A percentile compares a stretch with the other conserved stretches of the same genome.
Conservation (phyloP, 352 stramenopile genomes). For the Phytophthora sp. region DNA sequence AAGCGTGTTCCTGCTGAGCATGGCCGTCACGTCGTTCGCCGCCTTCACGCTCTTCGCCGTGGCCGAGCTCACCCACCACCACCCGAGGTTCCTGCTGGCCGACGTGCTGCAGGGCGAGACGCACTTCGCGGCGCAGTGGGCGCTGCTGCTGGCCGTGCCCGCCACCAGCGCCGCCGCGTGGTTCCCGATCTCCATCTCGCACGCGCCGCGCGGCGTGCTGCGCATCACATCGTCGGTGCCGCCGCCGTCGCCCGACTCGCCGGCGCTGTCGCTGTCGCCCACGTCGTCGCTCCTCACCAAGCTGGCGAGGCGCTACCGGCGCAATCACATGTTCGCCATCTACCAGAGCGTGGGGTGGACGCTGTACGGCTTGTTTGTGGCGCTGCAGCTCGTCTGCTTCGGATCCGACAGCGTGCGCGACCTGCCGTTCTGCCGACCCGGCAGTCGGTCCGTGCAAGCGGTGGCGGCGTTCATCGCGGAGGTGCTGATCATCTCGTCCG, state of each 20-base stretch:
- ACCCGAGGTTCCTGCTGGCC: conserved; percentile 41
- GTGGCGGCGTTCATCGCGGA: conserved; percentile 75
- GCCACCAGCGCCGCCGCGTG: conserved; percentile 65
- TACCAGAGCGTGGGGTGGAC: conserved; percentile 71
- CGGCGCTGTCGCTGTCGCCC: conserved; percentile 20
- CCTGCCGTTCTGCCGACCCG: conserved; percentile 49
- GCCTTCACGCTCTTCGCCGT: conserved; percentile 72
- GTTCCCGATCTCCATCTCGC: conserved; percentile 61
- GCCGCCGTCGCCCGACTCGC: conserved; percentile 21
- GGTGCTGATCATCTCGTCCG: conserved; percentile 80
- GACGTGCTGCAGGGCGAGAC: conserved; percentile 42
- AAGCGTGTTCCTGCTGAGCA: conserved; percentile 59
- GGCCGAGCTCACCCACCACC: conserved; percentile 55
- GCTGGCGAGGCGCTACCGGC: conserved; percentile 34
- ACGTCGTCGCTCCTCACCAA: conserved; percentile 32
- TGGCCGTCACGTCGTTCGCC: conserved; percentile 62
- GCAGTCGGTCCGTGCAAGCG: conserved; percentile 58
- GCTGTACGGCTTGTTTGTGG: conserved; percentile 63
- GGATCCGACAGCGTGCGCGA: conserved; percentile 3
- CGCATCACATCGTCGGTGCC: conserved; percentile 40
- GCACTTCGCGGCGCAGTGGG: conserved; percentile 44
- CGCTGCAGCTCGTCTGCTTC: conserved; percentile 47
- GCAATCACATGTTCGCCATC: conserved; percentile 68
- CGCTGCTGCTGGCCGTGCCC: conserved; percentile 53
- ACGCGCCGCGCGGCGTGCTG: conserved; percentile 20